Percentiles rank a stretch among this genome's conserved stretches.
These are phyloP conservation scores for Stromatinia cepivora DNA, from an alignment of 2,329 filamentous ascomycete genomes.

Conservation along the genomic window DNA sequence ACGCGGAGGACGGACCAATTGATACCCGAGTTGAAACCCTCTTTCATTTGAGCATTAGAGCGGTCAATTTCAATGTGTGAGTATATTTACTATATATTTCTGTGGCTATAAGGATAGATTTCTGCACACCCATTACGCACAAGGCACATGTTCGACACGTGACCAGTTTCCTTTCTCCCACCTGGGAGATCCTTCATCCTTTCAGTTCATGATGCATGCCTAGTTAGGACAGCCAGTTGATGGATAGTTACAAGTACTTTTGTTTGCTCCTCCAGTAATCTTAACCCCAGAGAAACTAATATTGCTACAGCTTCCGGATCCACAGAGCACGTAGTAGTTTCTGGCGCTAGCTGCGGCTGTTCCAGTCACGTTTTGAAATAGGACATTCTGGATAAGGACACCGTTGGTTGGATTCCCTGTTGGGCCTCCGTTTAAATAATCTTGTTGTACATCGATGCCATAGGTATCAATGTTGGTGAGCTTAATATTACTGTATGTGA, in stretches of 20 bases:
- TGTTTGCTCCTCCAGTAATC: conserved; percentile 34
- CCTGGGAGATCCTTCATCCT: background rate
- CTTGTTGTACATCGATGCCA: conserved; percentile 53
- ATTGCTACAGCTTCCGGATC: conserved; percentile 44
- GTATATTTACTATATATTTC: background rate
- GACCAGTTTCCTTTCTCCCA: background rate
- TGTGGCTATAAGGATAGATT: background rate
- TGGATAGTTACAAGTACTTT: conserved; percentile 40
- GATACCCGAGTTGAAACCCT: background rate
- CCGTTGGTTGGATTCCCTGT: conserved; percentile 44
- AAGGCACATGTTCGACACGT: background rate
- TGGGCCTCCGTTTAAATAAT: conserved; percentile 51
- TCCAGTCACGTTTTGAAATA: conserved; percentile 43
- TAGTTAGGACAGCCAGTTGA: conserved; percentile 35
- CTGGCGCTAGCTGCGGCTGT: conserved; percentile 35
- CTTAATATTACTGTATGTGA: conserved; percentile 50
- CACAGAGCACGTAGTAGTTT: conserved; percentile 46
- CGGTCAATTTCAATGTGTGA: background rate
- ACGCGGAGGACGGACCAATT: background rate
- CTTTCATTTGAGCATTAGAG: background rate
- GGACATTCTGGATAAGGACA: conserved; percentile 42
- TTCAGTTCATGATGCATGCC: no score
- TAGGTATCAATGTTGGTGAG: conserved; percentile 49
- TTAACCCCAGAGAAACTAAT: conserved; percentile 43
- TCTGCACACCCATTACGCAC: background rate